These are phyloP conservation scores for Tuber umbilicatum DNA, from an alignment of 495 filamentous ascomycete species.

Conservation along the genomic window DNA sequence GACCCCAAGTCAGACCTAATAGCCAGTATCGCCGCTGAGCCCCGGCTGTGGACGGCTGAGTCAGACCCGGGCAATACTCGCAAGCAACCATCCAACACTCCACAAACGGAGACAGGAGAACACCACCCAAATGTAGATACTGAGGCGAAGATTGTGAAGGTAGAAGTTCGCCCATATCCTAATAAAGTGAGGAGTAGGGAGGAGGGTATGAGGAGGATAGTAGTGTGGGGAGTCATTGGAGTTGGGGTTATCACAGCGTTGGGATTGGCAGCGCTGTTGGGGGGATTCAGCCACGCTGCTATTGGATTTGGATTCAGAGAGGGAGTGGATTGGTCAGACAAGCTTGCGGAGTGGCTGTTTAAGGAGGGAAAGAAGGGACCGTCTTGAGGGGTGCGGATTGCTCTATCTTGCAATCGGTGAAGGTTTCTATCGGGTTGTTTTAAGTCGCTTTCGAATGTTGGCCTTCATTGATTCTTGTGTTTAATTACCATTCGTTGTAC, in stretches of 20 bases:
- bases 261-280: conserved; percentile 15
- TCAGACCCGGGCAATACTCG: conserved; percentile 16
- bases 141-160: neutral
- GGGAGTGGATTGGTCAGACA: conserved; percentile 1
- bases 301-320: conserved; percentile 2
- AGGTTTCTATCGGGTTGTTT: neutral
- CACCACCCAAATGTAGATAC: neutral
- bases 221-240: conserved; percentile 18
- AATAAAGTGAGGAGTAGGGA: neutral
- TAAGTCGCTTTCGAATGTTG: neutral
- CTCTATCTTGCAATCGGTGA: neutral
- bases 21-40: neutral
- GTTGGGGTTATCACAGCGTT: conserved; percentile 16
- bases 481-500: neutral
- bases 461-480: neutral
- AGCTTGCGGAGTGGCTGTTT: conserved; percentile 25
- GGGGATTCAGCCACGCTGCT: conserved; percentile 13
- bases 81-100: conserved; percentile 10
- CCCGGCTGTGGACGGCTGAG: conserved; percentile 15
- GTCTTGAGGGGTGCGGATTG: neutral
- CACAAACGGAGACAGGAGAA: neutral
- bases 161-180: neutral
- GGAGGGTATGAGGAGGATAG: neutral
- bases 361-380: conserved; percentile 19
- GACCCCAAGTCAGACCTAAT: conserved; percentile 19